Base-by-base conservation (phyloP, 257 asterid species). In the Nicotiana benthamiana region DNA sequence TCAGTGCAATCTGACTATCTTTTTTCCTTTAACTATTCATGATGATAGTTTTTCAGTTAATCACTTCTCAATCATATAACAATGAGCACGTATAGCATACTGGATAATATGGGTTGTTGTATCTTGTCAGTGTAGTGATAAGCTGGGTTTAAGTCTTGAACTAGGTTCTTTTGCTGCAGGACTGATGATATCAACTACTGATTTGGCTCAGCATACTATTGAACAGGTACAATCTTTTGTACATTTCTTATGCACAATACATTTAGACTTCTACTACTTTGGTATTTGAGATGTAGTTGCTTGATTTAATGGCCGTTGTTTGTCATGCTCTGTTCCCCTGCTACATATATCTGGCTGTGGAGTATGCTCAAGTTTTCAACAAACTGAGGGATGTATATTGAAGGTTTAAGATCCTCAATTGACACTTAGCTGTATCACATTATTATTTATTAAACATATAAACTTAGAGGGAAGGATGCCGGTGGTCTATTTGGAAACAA, bases 141-240 rank as follows among this genome's bases (percentile, higher is more conserved):
- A 93, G 86, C 85, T 93, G 80, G 96, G 97, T 20, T 84, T 93
- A 77, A 93, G 96, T 89, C 92, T 93, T 83, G 97, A 91, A 87
- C 87, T 93, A 90, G 97, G 97, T 81, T 91, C 96, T 80, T 91
- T 93, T 86, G 97, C 93, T 84, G 97, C 97, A 81, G 97, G 97
- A 79, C 93, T 93, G 85, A 91, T 93, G 97, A 93, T 93, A 88
- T 90, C 96, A 76, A 90, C 97, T 70, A 91, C 96, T 60, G 96
- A 91, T 86, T 87, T 87, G 79, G 96, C 92, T 88, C 96, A 89
- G 65, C 96, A 90, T 82, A 93, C 97, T 51, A 93, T 91, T 4
- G 96, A 93, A 85, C 96, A 93, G 90, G 97, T 91, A 81, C 34
- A 32, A 28, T 16, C 74, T 60, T 80, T 40, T 68, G 32, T 68